Percentiles rank a stretch among this genome's conserved stretches.
phyloP scores from a whole-genome alignment of 305 asterid species.

The Fraxinus dipetala region DNA sequence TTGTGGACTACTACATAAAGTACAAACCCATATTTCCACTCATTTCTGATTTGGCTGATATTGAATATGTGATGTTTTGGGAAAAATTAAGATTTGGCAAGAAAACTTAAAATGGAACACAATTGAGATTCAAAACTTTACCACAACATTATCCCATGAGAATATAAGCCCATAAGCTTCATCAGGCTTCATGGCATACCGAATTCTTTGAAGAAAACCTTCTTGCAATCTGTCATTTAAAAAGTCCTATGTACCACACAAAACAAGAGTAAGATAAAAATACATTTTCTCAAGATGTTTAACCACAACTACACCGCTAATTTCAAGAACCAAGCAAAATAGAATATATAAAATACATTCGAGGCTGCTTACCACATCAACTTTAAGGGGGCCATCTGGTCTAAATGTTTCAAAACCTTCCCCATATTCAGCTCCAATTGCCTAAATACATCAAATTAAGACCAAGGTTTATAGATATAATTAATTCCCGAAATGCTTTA shows the following conservation, averaged over 20 bases:
- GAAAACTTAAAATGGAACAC: conserved; percentile 6
- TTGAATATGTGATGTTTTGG: neutral
- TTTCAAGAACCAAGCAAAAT: conserved; percentile 4
- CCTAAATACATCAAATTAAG: conserved; percentile 35
- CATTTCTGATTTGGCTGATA: neutral
- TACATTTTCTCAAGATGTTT: conserved; percentile 1
- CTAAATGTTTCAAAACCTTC: conserved; percentile 97
- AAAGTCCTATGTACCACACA: conserved; percentile 55
- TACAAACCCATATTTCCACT: neutral
- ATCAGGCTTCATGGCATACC: conserved; percentile 97
- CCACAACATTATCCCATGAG: conserved; percentile 98
- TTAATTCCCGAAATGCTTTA: neutral
- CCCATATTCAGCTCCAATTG: conserved; percentile 97
- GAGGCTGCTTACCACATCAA: conserved; percentile 71
- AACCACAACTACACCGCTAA: neutral
- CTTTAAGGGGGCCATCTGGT: conserved; percentile 84
- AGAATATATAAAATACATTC: neutral
- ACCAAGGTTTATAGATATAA: neutral
- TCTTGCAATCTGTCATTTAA: conserved; percentile 87
- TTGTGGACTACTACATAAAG: neutral
- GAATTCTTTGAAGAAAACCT: conserved; percentile 86
- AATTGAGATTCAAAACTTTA: conserved; percentile 31
- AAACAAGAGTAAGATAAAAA: conserved; percentile 14
- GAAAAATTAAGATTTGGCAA: neutral
- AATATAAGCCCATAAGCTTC: conserved; percentile 97